A percentile compares a stretch with the other conserved stretches of the same genome.
These are phyloP conservation scores for Gentiana macrophylla DNA, from an alignment of 257 asterid species.

Conservation along the genomic window DNA sequence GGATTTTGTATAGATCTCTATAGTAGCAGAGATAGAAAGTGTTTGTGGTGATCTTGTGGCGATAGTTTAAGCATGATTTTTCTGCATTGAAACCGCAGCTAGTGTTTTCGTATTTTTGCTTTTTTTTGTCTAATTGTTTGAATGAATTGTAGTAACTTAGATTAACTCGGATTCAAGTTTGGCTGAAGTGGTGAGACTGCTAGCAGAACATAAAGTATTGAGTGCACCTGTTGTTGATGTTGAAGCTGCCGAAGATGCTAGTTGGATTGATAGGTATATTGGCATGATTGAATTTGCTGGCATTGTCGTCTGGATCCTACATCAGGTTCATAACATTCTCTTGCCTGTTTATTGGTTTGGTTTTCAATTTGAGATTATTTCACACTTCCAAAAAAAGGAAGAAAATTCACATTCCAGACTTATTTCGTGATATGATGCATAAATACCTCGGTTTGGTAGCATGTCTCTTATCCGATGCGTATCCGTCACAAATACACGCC, in stretches of 20 bases:
- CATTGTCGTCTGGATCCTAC: slow-evolving; percentile 91
- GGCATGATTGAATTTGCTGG: slow-evolving; percentile 97
- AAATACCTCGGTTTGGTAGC: no score
- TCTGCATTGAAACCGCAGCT: neutral
- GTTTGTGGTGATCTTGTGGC: no score
- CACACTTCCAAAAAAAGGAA: no score
- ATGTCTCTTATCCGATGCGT: no score
- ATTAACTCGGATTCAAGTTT: slow-evolving; percentile 72
- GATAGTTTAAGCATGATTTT: neutral
- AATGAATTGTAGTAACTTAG: slow-evolving; percentile 49
- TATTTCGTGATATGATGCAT: no score
- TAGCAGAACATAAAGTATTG: slow-evolving; percentile 58
- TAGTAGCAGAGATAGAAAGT: no score
- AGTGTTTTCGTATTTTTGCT: neutral
- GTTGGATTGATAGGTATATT: slow-evolving; percentile 92
- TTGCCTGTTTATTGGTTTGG: neutral
- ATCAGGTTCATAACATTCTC: slow-evolving; percentile 47
- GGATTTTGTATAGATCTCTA: no score
- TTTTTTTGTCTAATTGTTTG: neutral
- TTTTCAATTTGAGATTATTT: neutral
- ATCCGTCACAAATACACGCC: no score
- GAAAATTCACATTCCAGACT: no score
- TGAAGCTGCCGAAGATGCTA: slow-evolving; percentile 83
- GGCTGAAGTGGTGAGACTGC: slow-evolving; percentile 79
- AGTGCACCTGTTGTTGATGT: slow-evolving; percentile 93